Conservation (phyloP, 768 basidiomycete species). For the Termitomyces sp. region DNA sequence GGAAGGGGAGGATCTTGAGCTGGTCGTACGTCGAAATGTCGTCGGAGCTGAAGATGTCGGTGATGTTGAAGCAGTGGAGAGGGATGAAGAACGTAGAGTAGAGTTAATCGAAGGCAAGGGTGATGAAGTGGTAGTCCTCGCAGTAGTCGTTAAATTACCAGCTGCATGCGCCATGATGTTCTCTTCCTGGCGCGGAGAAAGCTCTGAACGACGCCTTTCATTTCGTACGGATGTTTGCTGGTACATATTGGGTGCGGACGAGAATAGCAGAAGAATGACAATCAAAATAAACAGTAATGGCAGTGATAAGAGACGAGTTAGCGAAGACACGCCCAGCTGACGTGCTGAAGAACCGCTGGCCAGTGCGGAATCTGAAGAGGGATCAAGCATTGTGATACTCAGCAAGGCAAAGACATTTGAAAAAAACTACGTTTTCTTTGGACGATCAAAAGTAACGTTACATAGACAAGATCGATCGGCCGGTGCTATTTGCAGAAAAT, state of each 20-base stretch:
- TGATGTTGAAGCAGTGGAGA: background rate
- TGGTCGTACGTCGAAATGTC: background rate
- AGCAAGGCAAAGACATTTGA: slow-evolving; percentile 3
- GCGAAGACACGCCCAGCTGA: background rate
- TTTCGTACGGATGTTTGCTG: background rate
- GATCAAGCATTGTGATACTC: too few species aligned
- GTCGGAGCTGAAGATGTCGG: background rate
- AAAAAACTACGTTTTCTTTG: background rate
- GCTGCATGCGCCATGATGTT: background rate
- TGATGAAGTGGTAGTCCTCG: background rate
- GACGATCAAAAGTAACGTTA: background rate
- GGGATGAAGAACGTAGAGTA: background rate
- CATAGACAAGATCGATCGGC: background rate
- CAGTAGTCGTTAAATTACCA: background rate
- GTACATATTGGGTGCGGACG: slow-evolving; percentile 2
- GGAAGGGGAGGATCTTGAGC: background rate
- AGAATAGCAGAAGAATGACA: background rate
- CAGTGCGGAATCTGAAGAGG: slow-evolving; percentile 1
- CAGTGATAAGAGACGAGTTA: background rate
- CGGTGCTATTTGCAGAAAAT: background rate
- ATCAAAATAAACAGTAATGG: background rate
- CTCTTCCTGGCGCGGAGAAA: slow-evolving; percentile 3
- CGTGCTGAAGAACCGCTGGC: background rate
- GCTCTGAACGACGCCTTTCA: slow-evolving; percentile 6
- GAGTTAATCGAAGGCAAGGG: background rate